Evolutionary conservation across 306 rosid species (phyloP), one percentile per base, ranked within the genome.

Genomic region (Quercus aquifolioides): DNA sequence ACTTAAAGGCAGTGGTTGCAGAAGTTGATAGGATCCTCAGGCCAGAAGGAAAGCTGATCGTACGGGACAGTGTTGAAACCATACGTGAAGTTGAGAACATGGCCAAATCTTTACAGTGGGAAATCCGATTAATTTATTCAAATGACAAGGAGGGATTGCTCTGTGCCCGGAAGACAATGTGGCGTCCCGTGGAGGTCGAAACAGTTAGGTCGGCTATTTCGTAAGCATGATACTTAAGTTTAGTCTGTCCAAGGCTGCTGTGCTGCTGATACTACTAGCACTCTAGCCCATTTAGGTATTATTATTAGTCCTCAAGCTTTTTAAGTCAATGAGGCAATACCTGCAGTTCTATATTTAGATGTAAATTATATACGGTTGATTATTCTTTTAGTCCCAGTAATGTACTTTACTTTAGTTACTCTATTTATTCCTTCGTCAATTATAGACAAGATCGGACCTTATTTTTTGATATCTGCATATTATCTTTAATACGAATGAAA

Each of bases 1-100:
- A 80, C 33, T 69, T 90, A 73, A 75, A 71, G 75, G 89, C 89
- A 18, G 91, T 90, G 83, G 78, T 91, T 71, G 98, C 92, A 49
- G 97, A 93, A 83, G 92, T 82, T 77, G 97, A 93, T 86, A 86
- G 98, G 85, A 88, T 93, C 75, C 84, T 93, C 68, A 90, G 98
- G 87, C 98, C 97, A 18, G 90, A 91, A 76, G 98, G 97, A 64
- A 85, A 86, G 58, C 76, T 93, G 70, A 89, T 93, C 11, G 26
- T 90, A 2, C 85, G 87, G 76, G 98, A 93, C 84, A 82, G 79
- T 71, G 90, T 67, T 25, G 92, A 91, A 82, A 91, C 85, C 23
- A 69, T 88, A 33, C 76, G 52, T n/a, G 91, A 91, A 89, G 65
- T 93, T 8, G 92, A 93, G 83, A 86, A 70, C 76, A 69, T 85